Evolutionary conservation across 768 basidiomycete species (phyloP), one percentile per base, ranked within the genome.

Genomic region (Serpula lacrymans): DNA sequence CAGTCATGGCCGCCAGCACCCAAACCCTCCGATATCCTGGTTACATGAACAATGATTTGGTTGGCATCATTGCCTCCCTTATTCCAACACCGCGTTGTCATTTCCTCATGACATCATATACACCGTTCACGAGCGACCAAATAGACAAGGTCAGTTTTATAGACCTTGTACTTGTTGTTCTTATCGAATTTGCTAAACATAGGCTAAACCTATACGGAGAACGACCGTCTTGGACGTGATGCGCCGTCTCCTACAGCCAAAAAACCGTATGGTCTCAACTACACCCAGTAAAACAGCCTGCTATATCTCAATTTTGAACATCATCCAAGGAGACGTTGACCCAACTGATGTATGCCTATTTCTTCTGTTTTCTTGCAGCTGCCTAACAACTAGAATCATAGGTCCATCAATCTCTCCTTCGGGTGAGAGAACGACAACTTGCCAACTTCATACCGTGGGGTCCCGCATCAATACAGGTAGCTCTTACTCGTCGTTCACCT

Each of bases 401-500:
- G 93, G 90, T 96, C 8, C 96, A 99, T 58, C 95, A 98, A 79
- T 95, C 93, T 7, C 72, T 99, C 16, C 77, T 99, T 18, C 84
- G 96, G 8, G 98, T 99, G 52, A 84, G 96, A 29, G 96, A 99
- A 65, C 80, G 96, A 20, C 90, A 96, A 53, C 73, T 98, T 18
- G 96, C 96, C 12, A 94, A 89, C 57, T 98, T 99, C 61, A 97
- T 99, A 47, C 96, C 96, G 5, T 99, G 96, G 96, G 96, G 96
- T 10, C 96, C 96, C 1, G 94, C 94, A 4, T 94, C 92, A 25
- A 95, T 96, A 53, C 96, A 99, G 64, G 95, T 99, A 6, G 95
- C 96, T 5, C 67, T 97, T 45, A 96, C 94, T 2, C 82, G 89
- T 43, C 83, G 79, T 52, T 93, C 90, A 12, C 93, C 92, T 5